Conservation (phyloP, 1,139 yeast species). For the Kodamaea fungicola region DNA sequence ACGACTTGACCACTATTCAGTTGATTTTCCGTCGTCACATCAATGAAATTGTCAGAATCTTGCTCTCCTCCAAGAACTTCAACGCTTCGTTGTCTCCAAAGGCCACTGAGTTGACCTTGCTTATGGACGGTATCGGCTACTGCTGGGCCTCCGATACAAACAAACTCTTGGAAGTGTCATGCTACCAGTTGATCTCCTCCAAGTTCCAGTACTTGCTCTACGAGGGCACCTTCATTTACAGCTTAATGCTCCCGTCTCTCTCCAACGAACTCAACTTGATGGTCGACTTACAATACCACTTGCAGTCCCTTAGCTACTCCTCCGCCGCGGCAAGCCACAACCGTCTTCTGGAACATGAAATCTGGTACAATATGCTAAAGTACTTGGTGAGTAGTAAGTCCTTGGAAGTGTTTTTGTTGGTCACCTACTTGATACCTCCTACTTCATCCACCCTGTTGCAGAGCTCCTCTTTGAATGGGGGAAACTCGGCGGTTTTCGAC, state of each 20-base stretch:
- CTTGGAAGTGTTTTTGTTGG: constrained; percentile 37
- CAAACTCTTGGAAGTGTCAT: constrained; percentile 40
- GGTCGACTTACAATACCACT: constrained; percentile 44
- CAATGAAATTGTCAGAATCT: constrained; percentile 41
- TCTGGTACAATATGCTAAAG: constrained; percentile 46
- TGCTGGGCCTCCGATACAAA: constrained; percentile 43
- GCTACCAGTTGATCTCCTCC: constrained; percentile 39
- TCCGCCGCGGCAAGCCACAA: constrained; percentile 14
- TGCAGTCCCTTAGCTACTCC: constrained; percentile 29
- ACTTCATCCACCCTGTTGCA: constrained; percentile 41
- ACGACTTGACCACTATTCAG: constrained; percentile 47
- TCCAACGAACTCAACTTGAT: constrained; percentile 42
- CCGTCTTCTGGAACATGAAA: constrained; percentile 31
- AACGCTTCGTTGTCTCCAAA: constrained; percentile 18
- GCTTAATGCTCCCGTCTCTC: constrained; percentile 34
- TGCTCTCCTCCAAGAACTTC: constrained; percentile 41
- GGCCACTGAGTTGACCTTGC: constrained; percentile 24
- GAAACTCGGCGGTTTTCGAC: constrained; percentile 43
- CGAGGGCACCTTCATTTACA: constrained; percentile 32
- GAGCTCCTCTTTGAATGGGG: constrained; percentile 38
- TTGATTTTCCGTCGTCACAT: constrained; percentile 46
- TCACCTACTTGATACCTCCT: constrained; percentile 46
- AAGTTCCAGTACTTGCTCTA: constrained; percentile 37
- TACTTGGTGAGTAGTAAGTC: constrained; percentile 45
- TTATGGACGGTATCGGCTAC: constrained; percentile 45